Evolutionary conservation across 768 basidiomycete genomes (phyloP), one percentile per base, ranked within the genome.

Genomic region (Pholiota conissans): DNA sequence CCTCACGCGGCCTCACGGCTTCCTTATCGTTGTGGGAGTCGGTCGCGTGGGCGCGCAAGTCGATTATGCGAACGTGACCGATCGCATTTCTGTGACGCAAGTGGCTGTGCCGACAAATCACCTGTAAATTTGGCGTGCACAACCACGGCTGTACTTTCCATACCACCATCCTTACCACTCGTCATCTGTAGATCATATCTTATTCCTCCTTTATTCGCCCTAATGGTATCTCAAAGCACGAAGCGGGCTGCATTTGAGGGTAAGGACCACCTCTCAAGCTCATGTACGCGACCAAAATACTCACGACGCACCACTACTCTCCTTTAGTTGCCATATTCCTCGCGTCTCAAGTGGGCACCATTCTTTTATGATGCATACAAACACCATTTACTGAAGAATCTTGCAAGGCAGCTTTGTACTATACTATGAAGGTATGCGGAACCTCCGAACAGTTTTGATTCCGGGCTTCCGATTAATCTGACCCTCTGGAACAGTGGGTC

Each of bases 351-450:
- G 79, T 80, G 72, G 64, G 77, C 74, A 52, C 42, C 48, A 58
- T 52, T 32, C 55, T 57, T 39, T 39, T 52, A 49, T 22, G 10
- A 39, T 46, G 46, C 26, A 50, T 26, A 29, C 54, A 59, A 47
- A 13, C 47, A 49, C 60, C 50, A 60, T 60, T 69, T 59, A 71
- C 68, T 59, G 29, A 54, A 54, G 40, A 52, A 40, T 55, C 55
- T 55, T 57, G 67, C 65, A 82, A 93, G 90, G 87, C 86, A 72
- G 91, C 90, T 30, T 72, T 86, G 61, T 91, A 87, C 69, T 92
- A 91, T 69, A 87, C 90, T 28, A 76, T 91, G 59, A 79, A 82
- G 67, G 90, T 89, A 60, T 64, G 85, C 76, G 22, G 22, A 24
- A n/a, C 16, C 26, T 13, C 30, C 11, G 13, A 26, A 26, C 32